These are phyloP conservation scores for Penicillium sp. DNA, from an alignment of 2,329 filamentous ascomycete species.

Conservation along the genomic window DNA sequence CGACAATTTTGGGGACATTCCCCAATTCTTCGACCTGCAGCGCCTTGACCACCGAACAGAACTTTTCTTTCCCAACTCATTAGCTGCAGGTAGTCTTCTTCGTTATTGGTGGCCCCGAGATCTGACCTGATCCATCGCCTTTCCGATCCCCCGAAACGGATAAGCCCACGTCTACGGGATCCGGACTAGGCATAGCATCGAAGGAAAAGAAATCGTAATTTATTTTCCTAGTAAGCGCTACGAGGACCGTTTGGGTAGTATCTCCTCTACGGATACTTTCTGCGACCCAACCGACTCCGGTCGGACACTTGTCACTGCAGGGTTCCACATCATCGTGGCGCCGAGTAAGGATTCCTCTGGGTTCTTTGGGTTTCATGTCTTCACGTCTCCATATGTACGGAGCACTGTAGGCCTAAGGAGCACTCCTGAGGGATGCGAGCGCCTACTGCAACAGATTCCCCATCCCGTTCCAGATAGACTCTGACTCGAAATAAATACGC, in stretches of 20 bases:
- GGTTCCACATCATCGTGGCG: not conserved
- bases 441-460: not conserved
- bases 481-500: not conserved
- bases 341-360: not conserved
- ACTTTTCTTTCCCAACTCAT: constrained; percentile 1
- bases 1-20: constrained; percentile 8
- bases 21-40: constrained; percentile 13
- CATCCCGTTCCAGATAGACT: not conserved
- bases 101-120: constrained; percentile 15
- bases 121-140: constrained; percentile 11
- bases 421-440: not conserved
- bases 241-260: not conserved
- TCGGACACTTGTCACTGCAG: constrained; percentile 1
- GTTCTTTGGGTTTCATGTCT: not conserved
- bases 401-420: not conserved
- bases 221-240: not conserved
- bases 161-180: constrained; percentile 5
- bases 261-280: not conserved
- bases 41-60: constrained; percentile 1
- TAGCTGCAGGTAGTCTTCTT: constrained; percentile 8
- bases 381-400: not conserved
- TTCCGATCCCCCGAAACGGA: constrained; percentile 4
- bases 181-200: constrained; percentile 1
- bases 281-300: not conserved
- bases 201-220: not conserved